Conservation (phyloP, 169 alveolate species). For the Plasmodium sp. region DNA sequence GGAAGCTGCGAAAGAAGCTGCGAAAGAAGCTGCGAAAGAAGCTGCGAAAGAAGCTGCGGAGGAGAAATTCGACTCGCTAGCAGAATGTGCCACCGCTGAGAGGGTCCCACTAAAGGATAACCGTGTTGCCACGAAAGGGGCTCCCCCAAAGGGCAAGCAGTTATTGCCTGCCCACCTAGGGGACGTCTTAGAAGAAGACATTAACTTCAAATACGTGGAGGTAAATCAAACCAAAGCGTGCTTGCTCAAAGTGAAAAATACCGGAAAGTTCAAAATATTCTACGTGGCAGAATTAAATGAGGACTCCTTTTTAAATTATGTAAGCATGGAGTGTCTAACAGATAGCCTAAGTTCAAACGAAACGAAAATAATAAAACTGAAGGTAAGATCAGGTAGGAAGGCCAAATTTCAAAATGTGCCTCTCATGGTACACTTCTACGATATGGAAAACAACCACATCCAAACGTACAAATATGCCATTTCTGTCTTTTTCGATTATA, state of each 20-base stretch:
- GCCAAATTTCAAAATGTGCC: conserved; percentile 43
- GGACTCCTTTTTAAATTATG: conserved; percentile 22
- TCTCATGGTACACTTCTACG: conserved; percentile 31
- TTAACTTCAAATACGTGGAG: conserved; percentile 31
- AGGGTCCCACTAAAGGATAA: neutral
- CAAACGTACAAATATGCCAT: conserved; percentile 56
- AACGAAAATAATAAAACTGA: conserved; percentile 28
- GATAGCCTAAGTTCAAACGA: conserved; percentile 44
- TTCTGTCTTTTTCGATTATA: conserved; percentile 57
- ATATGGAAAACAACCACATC: conserved; percentile 43
- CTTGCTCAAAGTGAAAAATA: conserved; percentile 58
- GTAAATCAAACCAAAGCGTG: conserved; percentile 41
- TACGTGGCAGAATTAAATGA: conserved; percentile 44
- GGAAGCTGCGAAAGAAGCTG: neutral
- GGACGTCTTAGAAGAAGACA: conserved; percentile 27
- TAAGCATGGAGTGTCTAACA: conserved; percentile 12
- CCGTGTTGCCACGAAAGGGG: neutral
- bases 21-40: neutral
- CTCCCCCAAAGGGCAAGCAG: neutral
- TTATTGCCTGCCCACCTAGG: neutral
- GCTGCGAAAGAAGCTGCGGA: neutral
- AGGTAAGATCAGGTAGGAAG: conserved; percentile 30
- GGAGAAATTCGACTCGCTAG: neutral
- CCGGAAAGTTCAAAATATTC: conserved; percentile 38
- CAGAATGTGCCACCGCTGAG: neutral